phyloP scores from a whole-genome alignment of 306 rosid species.

The Dalbergia cochinchinensis region DNA sequence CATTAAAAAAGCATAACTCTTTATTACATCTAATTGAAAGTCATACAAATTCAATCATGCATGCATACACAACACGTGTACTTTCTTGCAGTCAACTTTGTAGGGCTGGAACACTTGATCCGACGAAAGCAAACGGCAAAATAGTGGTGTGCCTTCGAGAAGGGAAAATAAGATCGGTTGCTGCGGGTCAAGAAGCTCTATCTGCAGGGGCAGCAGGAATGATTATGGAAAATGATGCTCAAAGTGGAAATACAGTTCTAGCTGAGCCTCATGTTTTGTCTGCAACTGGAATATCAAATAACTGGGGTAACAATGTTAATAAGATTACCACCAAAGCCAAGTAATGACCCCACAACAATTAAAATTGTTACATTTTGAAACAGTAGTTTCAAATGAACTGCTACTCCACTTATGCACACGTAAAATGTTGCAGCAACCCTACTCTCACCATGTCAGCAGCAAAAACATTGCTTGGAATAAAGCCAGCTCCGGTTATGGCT shows the following conservation, averaged over 20 bases:
- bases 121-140: conserved; percentile 17
- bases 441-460: conserved; percentile 46
- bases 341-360: conserved; percentile 33
- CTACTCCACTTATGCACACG: background rate
- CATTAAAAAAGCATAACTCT: too few species aligned
- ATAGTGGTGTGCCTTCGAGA: conserved; percentile 54
- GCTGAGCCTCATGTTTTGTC: conserved; percentile 64
- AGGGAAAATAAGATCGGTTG: conserved; percentile 44
- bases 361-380: background rate
- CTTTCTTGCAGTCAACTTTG: conserved; percentile 41
- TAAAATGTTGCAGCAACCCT: conserved; percentile 49
- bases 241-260: conserved; percentile 38
- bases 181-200: conserved; percentile 47
- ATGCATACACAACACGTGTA: background rate
- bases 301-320: background rate
- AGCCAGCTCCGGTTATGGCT: conserved; percentile 51
- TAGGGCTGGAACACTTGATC: conserved; percentile 43
- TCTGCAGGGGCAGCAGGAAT: conserved; percentile 62
- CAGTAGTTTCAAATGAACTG: background rate
- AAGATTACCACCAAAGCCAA: conserved; percentile 26
- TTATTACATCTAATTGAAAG: too few species aligned
- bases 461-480: conserved; percentile 48
- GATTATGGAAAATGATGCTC: conserved; percentile 48
- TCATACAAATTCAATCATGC: background rate
- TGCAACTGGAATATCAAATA: background rate